Percentiles rank a stretch among this genome's conserved stretches.
Conservation (phyloP, 805 yeast genomes). For the Hanseniaspora occidentalis region DNA sequence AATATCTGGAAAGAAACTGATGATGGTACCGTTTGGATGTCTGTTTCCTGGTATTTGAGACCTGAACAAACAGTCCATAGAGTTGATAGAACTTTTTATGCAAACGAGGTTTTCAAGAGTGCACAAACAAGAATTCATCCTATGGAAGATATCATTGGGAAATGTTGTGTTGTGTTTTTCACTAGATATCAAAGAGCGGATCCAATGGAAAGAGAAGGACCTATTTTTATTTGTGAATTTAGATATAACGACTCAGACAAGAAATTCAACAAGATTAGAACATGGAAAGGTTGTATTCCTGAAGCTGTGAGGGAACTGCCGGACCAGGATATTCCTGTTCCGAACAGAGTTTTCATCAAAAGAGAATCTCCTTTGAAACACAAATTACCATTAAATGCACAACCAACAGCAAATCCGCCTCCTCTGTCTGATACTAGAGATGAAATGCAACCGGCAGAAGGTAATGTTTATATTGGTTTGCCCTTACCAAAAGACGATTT, state of each 20-base stretch:
- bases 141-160: conserved; percentile 79
- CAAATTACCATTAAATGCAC: conserved; percentile 61
- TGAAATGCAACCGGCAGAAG: conserved; percentile 51
- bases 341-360: conserved; percentile 53
- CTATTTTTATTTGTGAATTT: conserved; percentile 86
- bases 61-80: conserved; percentile 97
- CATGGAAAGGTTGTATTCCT: conserved; percentile 98
- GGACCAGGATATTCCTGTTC: conserved; percentile 66
- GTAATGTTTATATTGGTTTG: conserved; percentile 76
- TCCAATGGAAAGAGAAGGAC: conserved; percentile 69
- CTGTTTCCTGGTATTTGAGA: conserved; percentile 95
- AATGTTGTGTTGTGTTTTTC: conserved; percentile 89
- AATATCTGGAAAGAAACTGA: conserved; percentile 74
- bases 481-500: conserved; percentile 70
- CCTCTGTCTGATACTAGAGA: conserved; percentile 45
- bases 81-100: conserved; percentile 77
- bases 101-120: conserved; percentile 90
- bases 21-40: conserved; percentile 77
- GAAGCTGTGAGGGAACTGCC: conserved; percentile 83
- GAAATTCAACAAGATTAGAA: conserved; percentile 85
- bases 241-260: conserved; percentile 87
- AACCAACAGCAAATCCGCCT: conserved; percentile 61
- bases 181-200: conserved; percentile 93
- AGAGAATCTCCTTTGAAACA: conserved; percentile 79
- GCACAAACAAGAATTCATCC: conserved; percentile 94